Evolutionary conservation across 768 basidiomycete genomes (phyloP).

Genomic region (Mycena amicta): DNA sequence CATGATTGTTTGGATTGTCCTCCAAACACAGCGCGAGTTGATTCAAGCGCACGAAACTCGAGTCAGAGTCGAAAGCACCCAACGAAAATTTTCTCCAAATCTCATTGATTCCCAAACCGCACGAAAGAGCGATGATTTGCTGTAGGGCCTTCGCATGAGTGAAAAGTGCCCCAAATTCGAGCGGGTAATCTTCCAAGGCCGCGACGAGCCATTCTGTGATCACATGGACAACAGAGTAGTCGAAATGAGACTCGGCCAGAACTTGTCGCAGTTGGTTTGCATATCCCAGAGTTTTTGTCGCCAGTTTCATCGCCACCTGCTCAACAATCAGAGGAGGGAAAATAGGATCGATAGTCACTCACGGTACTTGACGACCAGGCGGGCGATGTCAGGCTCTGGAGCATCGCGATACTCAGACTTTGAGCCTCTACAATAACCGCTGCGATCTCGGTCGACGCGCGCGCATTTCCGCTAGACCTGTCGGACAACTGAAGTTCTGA

Average conservation of each 20-base stretch:
- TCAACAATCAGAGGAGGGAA: no score
- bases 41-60: conserved; percentile 26
- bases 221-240: conserved; percentile 70
- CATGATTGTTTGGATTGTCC: conserved; percentile 10
- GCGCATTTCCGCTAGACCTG: conserved; percentile 18
- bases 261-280: conserved; percentile 45
- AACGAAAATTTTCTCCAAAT: conserved; percentile 63
- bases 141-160: conserved; percentile 43
- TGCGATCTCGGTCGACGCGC: conserved; percentile 20
- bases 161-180: conserved; percentile 36
- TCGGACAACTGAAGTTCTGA: conserved; percentile 4
- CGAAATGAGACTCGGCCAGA: conserved; percentile 43
- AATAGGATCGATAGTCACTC: no score
- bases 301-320: conserved; percentile 36
- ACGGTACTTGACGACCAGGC: no score
- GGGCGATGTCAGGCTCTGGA: conserved; percentile 15
- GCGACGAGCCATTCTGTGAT: conserved; percentile 56
- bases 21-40: conserved; percentile 24
- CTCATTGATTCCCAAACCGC: conserved; percentile 71
- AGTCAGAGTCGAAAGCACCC: conserved; percentile 21
- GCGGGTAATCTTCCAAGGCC: conserved; percentile 37
- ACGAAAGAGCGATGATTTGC: conserved; percentile 54
- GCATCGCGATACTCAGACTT: conserved; percentile 7
- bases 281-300: conserved; percentile 40
- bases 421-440: conserved; percentile 23